phyloP scores from a whole-genome alignment of 208 protist species.

The Trypanosoma platydactyli region DNA sequence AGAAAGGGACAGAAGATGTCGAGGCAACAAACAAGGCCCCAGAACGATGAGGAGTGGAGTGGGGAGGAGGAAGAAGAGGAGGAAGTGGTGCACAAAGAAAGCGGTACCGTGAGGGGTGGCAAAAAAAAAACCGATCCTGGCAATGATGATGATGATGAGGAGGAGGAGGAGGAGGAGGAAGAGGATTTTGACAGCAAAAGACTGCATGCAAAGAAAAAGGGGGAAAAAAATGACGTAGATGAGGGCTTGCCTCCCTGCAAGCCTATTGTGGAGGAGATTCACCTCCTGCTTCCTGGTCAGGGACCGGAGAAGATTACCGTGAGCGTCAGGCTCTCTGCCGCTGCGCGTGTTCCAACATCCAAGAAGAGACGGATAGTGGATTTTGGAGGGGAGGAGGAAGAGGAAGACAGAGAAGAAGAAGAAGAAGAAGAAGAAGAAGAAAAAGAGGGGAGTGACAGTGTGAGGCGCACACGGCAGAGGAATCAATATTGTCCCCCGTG shows the following conservation, averaged over 20 bases:
- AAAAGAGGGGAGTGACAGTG: conserved; percentile 19
- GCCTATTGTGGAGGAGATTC: conserved; percentile 13
- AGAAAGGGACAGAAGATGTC: conserved; percentile 17
- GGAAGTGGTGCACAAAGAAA: conserved; percentile 11
- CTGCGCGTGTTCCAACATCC: conserved; percentile 9
- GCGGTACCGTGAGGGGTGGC: conserved; percentile 20
- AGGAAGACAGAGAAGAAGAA: conserved; percentile 28
- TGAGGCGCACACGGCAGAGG: neutral
- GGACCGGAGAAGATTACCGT: conserved; percentile 7
- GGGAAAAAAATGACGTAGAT: conserved; percentile 1
- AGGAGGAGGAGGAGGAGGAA: conserved; percentile 33
- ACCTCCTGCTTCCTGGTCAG: conserved; percentile 9
- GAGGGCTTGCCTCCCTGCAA: conserved; percentile 11
- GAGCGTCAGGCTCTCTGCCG: conserved; percentile 25
- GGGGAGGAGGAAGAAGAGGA: conserved; percentile 29
- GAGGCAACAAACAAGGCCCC: neutral
- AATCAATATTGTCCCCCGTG: conserved; percentile 46
- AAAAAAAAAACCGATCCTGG: neutral
- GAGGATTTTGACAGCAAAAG: conserved; percentile 18
- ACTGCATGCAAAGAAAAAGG: neutral
- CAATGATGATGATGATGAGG: conserved; percentile 28
- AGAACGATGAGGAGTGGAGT: conserved; percentile 32
- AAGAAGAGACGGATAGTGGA: neutral
- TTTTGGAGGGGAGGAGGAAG: conserved; percentile 3
- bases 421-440: conserved; percentile 29